Percentiles rank a stretch among this genome's conserved stretches.
These are phyloP conservation scores for Cercospora brassicicola DNA, from an alignment of 2,329 filamentous ascomycete genomes.

Conservation along the genomic window DNA sequence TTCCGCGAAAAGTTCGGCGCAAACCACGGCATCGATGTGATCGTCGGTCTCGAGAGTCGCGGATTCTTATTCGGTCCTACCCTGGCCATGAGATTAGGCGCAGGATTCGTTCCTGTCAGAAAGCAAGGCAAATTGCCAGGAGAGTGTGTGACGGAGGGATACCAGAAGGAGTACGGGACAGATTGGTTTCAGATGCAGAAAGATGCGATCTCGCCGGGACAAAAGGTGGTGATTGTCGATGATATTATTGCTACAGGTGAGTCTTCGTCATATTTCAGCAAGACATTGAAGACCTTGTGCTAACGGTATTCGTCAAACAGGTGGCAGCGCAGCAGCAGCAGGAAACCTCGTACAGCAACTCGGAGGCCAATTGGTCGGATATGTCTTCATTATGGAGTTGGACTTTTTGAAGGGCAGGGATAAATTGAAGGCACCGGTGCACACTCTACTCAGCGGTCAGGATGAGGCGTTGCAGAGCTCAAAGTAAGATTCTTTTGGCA, in stretches of 20 bases:
- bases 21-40: slow-evolving; percentile 62
- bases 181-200: slow-evolving; percentile 96
- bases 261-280: slow-evolving; percentile 37
- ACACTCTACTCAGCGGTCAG: slow-evolving; percentile 75
- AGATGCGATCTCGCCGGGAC: slow-evolving; percentile 77
- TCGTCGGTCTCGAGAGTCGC: slow-evolving; percentile 89
- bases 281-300: not conserved
- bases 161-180: slow-evolving; percentile 92
- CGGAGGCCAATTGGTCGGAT: slow-evolving; percentile 82
- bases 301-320: slow-evolving; percentile 49
- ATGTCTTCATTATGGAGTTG: slow-evolving; percentile 93
- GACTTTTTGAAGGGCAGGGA: slow-evolving; percentile 88
- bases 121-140: slow-evolving; percentile 97
- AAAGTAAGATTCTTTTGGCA: not conserved
- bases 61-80: slow-evolving; percentile 94
- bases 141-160: slow-evolving; percentile 78
- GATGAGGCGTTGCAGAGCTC: slow-evolving; percentile 38
- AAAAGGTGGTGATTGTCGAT: slow-evolving; percentile 90
- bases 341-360: slow-evolving; percentile 82
- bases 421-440: slow-evolving; percentile 80
- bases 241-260: slow-evolving; percentile 97
- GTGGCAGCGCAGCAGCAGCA: slow-evolving; percentile 86
- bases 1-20: slow-evolving; percentile 63
- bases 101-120: slow-evolving; percentile 86
- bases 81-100: slow-evolving; percentile 77